Evolutionary conservation across 257 asterid species (phyloP).

Genomic region (Nicotiana noctiflora): DNA sequence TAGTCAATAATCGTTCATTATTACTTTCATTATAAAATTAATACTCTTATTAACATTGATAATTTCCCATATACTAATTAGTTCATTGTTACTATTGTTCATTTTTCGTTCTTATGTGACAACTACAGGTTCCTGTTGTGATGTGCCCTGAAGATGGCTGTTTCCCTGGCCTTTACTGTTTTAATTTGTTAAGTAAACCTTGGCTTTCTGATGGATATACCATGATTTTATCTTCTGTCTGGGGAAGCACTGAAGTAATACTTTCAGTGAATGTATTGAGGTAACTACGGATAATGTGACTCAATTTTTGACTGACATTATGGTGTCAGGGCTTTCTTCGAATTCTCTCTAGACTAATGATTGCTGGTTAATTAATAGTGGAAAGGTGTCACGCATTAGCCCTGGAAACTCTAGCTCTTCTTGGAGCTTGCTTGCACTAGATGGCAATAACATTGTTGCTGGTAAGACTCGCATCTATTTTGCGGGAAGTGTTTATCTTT

Average conservation of each 20-base stretch:
- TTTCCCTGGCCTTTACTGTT: constrained; percentile 79
- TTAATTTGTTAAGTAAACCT: constrained; percentile 43
- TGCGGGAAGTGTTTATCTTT: not conserved
- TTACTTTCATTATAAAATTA: too few relatives aligned
- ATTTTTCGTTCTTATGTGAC: not conserved
- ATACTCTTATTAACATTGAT: too few relatives aligned
- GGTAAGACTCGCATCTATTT: constrained; percentile 31
- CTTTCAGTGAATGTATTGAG: constrained; percentile 61
- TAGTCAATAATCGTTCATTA: not conserved
- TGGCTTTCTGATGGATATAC: constrained; percentile 94
- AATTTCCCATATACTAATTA: too few relatives aligned
- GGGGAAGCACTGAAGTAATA: constrained; percentile 71
- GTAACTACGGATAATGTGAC: constrained; percentile 28
- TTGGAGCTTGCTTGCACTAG: constrained; percentile 74
- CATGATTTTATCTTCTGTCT: constrained; percentile 60
- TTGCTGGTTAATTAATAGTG: constrained; percentile 36
- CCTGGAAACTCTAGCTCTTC: constrained; percentile 52
- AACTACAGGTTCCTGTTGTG: constrained; percentile 60
- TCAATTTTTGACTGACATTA: constrained; percentile 4
- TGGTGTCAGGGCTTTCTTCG: not conserved
- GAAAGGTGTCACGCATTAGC: constrained; percentile 65
- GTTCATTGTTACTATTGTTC: too few relatives aligned
- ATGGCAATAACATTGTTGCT: constrained; percentile 66
- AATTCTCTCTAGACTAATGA: not conserved
- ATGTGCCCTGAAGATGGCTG: constrained; percentile 72